Conservation (phyloP, 805 yeast genomes). For the Yarrowia bubula region DNA sequence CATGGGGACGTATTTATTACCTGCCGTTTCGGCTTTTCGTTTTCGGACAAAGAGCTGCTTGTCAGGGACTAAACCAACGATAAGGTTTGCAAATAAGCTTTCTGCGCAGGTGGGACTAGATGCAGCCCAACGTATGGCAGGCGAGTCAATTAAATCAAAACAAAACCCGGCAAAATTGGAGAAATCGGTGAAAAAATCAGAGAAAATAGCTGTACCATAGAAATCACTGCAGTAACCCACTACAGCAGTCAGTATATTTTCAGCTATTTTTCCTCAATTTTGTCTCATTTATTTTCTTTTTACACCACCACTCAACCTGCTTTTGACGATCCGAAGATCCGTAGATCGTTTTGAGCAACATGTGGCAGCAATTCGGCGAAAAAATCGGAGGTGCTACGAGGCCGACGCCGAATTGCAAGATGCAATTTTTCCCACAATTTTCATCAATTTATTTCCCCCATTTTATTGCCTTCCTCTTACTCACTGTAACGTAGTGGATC, state of each 20-base stretch:
- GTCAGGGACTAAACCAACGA: neutral
- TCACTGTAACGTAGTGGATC: too few relatives aligned
- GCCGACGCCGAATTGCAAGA: too few relatives aligned
- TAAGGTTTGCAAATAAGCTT: neutral
- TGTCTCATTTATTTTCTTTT: neutral
- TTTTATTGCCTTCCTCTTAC: too few relatives aligned
- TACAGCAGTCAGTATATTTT: too few relatives aligned
- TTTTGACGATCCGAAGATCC: neutral
- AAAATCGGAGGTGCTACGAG: neutral
- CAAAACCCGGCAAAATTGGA: too few relatives aligned
- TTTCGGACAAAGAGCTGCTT: neutral
- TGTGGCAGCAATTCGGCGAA: neutral
- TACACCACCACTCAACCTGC: neutral
- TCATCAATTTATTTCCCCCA: too few relatives aligned
- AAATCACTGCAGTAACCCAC: too few relatives aligned
- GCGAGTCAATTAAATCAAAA: too few relatives aligned
- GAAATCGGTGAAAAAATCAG: too few relatives aligned
- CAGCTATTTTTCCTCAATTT: too few relatives aligned
- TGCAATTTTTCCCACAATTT: too few relatives aligned
- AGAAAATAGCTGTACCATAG: too few relatives aligned
- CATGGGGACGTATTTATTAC: neutral
- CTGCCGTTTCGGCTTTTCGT: neutral
- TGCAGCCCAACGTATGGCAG: neutral
- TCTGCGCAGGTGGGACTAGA: neutral
- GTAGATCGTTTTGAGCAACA: slow-evolving; percentile 12